Conservation (phyloP, 768 basidiomycete species). For the Panaeolus papilionaceus region DNA sequence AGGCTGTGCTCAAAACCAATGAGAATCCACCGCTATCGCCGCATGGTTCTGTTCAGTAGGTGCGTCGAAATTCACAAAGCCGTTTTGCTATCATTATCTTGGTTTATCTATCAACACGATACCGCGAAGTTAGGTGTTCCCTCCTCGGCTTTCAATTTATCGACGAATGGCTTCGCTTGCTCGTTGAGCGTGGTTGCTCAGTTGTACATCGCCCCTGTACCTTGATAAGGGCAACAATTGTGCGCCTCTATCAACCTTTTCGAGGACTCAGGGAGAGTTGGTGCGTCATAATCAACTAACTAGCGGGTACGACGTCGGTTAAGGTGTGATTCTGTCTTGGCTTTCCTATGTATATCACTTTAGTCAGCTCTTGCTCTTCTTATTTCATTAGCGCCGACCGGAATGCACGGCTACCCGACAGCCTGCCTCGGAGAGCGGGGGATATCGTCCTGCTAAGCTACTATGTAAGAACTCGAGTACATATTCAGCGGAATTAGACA, state of each 20-base stretch:
- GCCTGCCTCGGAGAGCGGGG: slow-evolving; percentile 1
- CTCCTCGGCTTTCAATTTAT: slow-evolving; percentile 5
- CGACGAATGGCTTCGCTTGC: neutral
- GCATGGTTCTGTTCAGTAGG: neutral
- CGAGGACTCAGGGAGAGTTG: neutral
- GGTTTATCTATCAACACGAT: neutral
- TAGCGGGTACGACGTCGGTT: neutral
- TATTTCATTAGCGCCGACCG: neutral
- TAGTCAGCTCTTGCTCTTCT: neutral
- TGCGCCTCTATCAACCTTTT: neutral
- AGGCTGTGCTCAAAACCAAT: neutral
- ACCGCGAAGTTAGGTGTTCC: neutral
- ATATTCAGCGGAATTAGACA: neutral
- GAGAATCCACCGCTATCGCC: neutral
- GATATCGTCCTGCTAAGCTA: neutral
- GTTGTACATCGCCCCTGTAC: neutral
- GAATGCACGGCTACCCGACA: neutral
- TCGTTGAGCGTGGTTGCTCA: neutral
- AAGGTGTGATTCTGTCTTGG: neutral
- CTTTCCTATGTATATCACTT: neutral
- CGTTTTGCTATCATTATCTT: neutral
- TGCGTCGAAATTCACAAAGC: neutral
- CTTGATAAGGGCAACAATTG: neutral
- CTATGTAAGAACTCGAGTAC: neutral
- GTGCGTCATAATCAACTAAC: neutral